phyloP scores from a whole-genome alignment of 2,329 filamentous ascomycete genomes.

The Rhinocladiella similis region DNA sequence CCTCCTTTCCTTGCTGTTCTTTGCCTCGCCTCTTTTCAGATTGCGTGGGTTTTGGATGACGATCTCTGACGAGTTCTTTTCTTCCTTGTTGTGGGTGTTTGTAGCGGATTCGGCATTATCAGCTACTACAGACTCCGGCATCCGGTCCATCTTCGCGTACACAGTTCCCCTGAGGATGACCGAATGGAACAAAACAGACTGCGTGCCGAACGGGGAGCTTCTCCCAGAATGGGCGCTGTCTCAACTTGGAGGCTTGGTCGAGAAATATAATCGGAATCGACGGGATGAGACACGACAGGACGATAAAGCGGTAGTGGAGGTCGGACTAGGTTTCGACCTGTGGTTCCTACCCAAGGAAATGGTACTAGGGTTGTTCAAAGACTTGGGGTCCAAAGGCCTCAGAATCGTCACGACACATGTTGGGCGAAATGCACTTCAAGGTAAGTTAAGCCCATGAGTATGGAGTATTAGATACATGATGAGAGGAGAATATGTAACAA shows the following conservation, averaged over 20 bases:
- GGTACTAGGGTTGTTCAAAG: conserved; percentile 27
- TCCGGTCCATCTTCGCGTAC: conserved; percentile 35
- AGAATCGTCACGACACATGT: conserved; percentile 33
- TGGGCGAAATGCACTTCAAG: conserved; percentile 30
- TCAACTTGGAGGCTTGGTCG: conserved; percentile 25
- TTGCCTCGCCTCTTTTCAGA: conserved; percentile 6
- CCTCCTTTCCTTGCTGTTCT: too few relatives aligned
- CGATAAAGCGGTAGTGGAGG: conserved; percentile 28
- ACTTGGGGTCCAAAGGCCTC: conserved; percentile 22
- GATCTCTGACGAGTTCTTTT: too few relatives aligned
- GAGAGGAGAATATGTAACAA: neutral
- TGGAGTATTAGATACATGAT: neutral
- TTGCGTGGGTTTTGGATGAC: too few relatives aligned
- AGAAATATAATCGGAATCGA: conserved; percentile 1
- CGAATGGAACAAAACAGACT: conserved; percentile 28
- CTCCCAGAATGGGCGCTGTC: conserved; percentile 31
- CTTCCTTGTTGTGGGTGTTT: too few relatives aligned
- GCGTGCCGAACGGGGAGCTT: conserved; percentile 19
- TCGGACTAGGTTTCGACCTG: conserved; percentile 34
- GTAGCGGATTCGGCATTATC: conserved; percentile 30
- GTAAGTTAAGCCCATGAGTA: neutral
- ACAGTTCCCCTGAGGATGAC: conserved; percentile 25
- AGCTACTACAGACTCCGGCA: conserved; percentile 32
- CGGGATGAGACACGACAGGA: too few relatives aligned
- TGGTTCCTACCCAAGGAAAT: conserved; percentile 31